These are phyloP conservation scores for Aureobasidium sp. DNA, from an alignment of 2,329 filamentous ascomycete genomes.

Conservation along the genomic window DNA sequence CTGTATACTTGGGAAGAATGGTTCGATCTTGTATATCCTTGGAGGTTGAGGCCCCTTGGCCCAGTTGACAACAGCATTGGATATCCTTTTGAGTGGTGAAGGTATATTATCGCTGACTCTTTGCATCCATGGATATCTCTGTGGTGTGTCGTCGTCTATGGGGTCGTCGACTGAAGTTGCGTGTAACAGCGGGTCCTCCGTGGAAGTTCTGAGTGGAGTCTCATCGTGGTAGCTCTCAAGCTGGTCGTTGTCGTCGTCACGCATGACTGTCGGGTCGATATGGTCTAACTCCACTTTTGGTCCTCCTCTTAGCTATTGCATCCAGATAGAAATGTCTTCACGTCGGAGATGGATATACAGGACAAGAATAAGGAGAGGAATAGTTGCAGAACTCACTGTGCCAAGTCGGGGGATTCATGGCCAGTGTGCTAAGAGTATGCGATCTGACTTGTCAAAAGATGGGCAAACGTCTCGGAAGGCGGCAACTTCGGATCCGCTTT, in stretches of 20 bases:
- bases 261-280: constrained; percentile 18
- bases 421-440: not conserved
- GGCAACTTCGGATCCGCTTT: not conserved
- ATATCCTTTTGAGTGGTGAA: constrained; percentile 19
- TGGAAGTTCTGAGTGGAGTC: constrained; percentile 12
- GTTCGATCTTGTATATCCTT: constrained; percentile 41
- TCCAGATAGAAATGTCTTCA: not conserved
- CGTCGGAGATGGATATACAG: not conserved
- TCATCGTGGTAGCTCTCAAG: constrained; percentile 27
- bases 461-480: constrained; percentile 10
- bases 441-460: not conserved
- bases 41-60: constrained; percentile 44
- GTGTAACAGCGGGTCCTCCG: constrained; percentile 24
- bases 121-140: constrained; percentile 21
- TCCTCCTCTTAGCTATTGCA: constrained; percentile 17
- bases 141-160: constrained; percentile 12
- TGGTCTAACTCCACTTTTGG: constrained; percentile 14
- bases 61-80: constrained; percentile 32
- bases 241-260: constrained; percentile 16
- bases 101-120: constrained; percentile 24
- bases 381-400: not conserved
- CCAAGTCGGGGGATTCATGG: constrained; percentile 4
- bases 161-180: constrained; percentile 23
- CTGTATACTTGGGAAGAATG: constrained; percentile 60
- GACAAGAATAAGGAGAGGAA: not conserved